A percentile compares a stretch with the other conserved stretches of the same genome.
phyloP scores from a whole-genome alignment of 2,329 filamentous ascomycete species.

The Monilinia aucupariae region DNA sequence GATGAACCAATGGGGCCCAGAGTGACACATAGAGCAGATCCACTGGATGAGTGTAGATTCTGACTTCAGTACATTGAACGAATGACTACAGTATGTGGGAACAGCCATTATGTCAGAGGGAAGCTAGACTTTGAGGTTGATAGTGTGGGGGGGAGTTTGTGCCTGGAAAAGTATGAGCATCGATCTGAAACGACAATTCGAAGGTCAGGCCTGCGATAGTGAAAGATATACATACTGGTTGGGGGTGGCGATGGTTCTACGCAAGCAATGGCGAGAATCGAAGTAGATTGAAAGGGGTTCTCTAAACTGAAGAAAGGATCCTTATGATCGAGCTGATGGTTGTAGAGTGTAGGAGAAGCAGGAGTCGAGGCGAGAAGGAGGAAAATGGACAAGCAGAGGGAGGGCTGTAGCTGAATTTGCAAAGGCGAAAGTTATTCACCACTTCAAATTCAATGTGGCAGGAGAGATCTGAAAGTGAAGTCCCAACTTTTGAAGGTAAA shows the following conservation, averaged over 20 bases:
- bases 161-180: conserved; percentile 6
- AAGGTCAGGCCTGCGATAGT: background rate
- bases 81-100: conserved; percentile 54
- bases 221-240: conserved; percentile 3
- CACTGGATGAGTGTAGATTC: conserved; percentile 61
- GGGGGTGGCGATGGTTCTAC: background rate
- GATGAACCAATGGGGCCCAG: conserved; percentile 62
- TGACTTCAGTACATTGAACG: conserved; percentile 61
- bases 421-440: conserved; percentile 2
- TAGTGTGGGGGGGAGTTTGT: background rate
- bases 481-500: background rate
- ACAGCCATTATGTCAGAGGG: conserved; percentile 42
- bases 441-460: background rate
- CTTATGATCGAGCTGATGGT: background rate
- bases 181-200: background rate
- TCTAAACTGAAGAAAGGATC: background rate
- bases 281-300: background rate
- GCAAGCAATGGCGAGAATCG: background rate
- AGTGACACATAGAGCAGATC: conserved; percentile 59
- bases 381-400: background rate
- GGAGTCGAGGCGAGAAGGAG: background rate
- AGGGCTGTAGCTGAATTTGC: background rate
- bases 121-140: background rate
- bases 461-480: background rate
- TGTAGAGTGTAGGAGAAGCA: background rate